Conservation (phyloP, 345 rosid species). For the Salix udensis region DNA sequence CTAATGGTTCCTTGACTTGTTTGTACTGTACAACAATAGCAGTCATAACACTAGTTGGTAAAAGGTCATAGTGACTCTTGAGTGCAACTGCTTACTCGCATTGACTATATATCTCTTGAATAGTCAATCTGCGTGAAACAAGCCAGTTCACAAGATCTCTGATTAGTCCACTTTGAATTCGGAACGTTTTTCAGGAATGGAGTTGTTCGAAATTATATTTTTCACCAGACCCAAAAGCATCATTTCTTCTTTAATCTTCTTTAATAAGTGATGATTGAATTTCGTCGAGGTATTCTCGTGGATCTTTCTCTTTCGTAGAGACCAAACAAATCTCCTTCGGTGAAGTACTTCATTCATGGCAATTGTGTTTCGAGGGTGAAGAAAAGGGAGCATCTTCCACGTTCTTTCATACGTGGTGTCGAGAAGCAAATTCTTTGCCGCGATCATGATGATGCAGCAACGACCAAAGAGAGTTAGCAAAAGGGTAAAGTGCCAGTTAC, state of each 20-base stretch:
- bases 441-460: no score
- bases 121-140: background rate
- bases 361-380: background rate
- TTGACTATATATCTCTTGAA: background rate
- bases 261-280: background rate
- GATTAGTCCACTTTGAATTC: background rate
- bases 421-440: background rate
- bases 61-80: background rate
- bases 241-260: no score
- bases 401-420: background rate
- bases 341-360: no score
- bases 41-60: background rate
- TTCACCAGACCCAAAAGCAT: no score
- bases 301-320: background rate
- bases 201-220: no score
- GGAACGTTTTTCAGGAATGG: background rate
- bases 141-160: background rate
- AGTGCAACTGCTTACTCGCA: background rate
- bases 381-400: background rate
- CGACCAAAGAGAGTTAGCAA: background rate
- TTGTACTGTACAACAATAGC: background rate
- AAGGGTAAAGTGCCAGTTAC: background rate
- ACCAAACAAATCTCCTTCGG: background rate
- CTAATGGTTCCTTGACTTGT: background rate
- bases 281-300: background rate